Percentiles rank a stretch among this genome's conserved stretches.
Conservation (phyloP, 441 rosid species). For the Pelargonium cotyledonis region DNA sequence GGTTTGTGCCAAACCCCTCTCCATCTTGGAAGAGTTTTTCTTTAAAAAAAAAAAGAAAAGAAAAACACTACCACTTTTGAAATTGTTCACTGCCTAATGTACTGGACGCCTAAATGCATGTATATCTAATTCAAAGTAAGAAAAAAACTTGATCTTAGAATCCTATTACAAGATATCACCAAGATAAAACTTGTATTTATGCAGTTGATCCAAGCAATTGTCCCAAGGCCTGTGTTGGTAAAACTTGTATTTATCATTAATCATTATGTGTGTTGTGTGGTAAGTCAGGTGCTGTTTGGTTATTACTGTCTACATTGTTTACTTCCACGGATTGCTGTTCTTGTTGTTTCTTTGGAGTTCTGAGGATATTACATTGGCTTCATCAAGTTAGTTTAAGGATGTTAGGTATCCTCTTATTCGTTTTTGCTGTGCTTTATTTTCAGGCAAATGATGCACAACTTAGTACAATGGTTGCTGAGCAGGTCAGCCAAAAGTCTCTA, state of each 20-base stretch:
- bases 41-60: no score
- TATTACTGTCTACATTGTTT: neutral
- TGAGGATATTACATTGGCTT: no score
- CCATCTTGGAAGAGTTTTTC: no score
- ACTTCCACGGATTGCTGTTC: neutral
- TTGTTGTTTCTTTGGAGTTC: neutral
- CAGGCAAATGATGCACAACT: slow-evolving; percentile 99
- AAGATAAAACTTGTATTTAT: neutral
- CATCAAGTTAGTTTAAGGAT: no score
- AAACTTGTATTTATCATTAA: neutral
- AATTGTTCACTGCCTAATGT: no score
- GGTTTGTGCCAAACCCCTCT: no score
- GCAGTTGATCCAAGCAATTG: neutral
- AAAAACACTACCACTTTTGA: no score
- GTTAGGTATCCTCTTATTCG: slow-evolving; percentile 1
- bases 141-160: no score
- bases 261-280: neutral
- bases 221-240: neutral
- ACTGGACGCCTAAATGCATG: no score
- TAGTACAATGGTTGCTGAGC: slow-evolving; percentile 98
- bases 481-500: slow-evolving; percentile 33
- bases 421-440: slow-evolving; percentile 16
- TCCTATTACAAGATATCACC: no score
- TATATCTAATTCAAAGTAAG: no score
- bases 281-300: slow-evolving; percentile 4